Evolutionary conservation across 148 eudicot genomes (phyloP), one percentile per base, ranked within the genome.

Genomic region (Linanthus parryae): DNA sequence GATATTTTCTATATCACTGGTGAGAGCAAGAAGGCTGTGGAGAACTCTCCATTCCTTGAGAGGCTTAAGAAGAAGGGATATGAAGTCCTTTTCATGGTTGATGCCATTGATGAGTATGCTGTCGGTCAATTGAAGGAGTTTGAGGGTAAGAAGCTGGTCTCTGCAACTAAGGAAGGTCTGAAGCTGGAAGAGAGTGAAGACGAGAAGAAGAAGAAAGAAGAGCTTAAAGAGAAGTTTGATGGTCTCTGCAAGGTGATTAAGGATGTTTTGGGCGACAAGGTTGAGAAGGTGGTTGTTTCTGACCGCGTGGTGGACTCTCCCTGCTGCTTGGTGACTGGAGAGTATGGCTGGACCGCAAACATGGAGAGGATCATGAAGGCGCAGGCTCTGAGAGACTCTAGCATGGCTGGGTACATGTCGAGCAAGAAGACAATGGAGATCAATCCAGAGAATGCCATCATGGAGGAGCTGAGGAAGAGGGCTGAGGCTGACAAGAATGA

Each of bases 321-420:
- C 16, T 48, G 52, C 34, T 48, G 52, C 17, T 26, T 48, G 34
- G 52, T 48, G 2, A 48, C 34, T 26, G 52, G 52, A 4, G 52
- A 48, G 17, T 48, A 48, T 27, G 19, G 52, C 1, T 48, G 52
- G 52, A 48, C 52, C 17, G 52, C 34, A 14, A 48, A 48, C n/a
- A 48, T 48, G 52, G 52, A 48, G 19, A 48, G 52, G 34, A 48
- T 48, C 20, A 48, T 48, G 52, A 48, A 48, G 19, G 52, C 52
- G 14, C 52, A 27, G 19, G 52, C 52, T 48, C 19, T 48, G 19
- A 48, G 52, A 22, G 52, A 48, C 52, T 48, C 52, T 18, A 48
- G 52, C 52, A 48, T 48, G 52, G 52, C 52, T 48, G 52, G 52
- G 13, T 48, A 48, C 26, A 48, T 48, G 52, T 48, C 52, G 7